Percentiles rank a stretch among this genome's conserved stretches.
These are phyloP conservation scores for Kodamaea sp. DNA, from an alignment of 1,139 yeast genomes.

Conservation along the genomic window DNA sequence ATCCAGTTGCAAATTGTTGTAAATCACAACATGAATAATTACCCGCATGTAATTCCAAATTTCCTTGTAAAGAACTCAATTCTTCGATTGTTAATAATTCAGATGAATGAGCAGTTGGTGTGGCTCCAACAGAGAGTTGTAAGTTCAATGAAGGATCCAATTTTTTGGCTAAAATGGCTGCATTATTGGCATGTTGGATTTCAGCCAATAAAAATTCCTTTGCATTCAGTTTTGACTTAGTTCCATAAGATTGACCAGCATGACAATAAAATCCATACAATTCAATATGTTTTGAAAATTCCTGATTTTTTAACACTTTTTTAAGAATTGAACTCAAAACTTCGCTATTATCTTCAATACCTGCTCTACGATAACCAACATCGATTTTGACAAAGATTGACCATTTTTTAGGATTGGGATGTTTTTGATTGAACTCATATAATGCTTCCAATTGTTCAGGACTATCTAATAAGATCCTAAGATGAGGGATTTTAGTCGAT, in stretches of 20 bases:
- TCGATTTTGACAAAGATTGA: slow-evolving; percentile 55
- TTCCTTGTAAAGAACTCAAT: slow-evolving; percentile 35
- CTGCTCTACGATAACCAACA: slow-evolving; percentile 66
- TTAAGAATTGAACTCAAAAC: slow-evolving; percentile 28
- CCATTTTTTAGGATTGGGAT: slow-evolving; percentile 39
- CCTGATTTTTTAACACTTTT: slow-evolving; percentile 20
- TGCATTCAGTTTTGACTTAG: slow-evolving; percentile 47
- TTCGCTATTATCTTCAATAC: slow-evolving; percentile 37
- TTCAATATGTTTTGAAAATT: slow-evolving; percentile 28
- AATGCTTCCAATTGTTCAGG: slow-evolving; percentile 52
- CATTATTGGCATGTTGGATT: slow-evolving; percentile 51
- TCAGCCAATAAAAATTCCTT: slow-evolving; percentile 50
- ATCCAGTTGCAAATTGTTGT: slow-evolving; percentile 70
- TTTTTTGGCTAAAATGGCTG: slow-evolving; percentile 40
- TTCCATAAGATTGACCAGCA: slow-evolving; percentile 71
- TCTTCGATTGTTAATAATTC: slow-evolving; percentile 24
- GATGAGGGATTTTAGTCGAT: slow-evolving; percentile 33
- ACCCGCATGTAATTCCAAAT: slow-evolving; percentile 74
- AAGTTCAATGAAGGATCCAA: slow-evolving; percentile 27
- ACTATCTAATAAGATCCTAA: slow-evolving; percentile 63
- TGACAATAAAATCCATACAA: slow-evolving; percentile 73
- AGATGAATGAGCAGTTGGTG: slow-evolving; percentile 75
- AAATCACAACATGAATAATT: slow-evolving; percentile 70
- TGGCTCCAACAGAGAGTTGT: slow-evolving; percentile 67
- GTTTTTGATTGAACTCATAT: slow-evolving; percentile 27